These are phyloP conservation scores for Pichia sp. DNA, from an alignment of 1,139 yeast genomes.

Conservation along the genomic window DNA sequence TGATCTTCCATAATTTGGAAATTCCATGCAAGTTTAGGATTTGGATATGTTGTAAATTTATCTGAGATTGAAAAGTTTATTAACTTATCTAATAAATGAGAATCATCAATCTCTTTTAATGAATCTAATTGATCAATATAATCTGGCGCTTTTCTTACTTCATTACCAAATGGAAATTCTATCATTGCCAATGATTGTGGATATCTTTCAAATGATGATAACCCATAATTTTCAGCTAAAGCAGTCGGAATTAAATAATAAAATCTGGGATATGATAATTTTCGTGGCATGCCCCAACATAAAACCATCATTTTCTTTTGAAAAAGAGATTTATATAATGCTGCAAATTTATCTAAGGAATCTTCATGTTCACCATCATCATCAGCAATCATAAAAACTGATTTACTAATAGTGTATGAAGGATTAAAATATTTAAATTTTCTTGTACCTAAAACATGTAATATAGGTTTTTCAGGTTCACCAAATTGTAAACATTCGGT, in stretches of 20 bases:
- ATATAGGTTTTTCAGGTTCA: constrained; percentile 33
- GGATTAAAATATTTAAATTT: constrained; percentile 40
- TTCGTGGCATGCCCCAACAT: constrained; percentile 63
- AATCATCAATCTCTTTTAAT: constrained; percentile 14
- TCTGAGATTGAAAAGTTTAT: constrained; percentile 8
- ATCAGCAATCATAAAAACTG: constrained; percentile 57
- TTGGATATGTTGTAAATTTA: constrained; percentile 29
- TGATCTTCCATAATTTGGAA: constrained; percentile 60
- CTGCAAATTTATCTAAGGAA: constrained; percentile 60
- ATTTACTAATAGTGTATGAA: constrained; percentile 46
- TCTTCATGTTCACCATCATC: constrained; percentile 49
- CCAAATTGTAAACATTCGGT: constrained; percentile 27
- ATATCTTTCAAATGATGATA: constrained; percentile 9
- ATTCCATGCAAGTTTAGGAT: constrained; percentile 65
- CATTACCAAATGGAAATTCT: constrained; percentile 62
- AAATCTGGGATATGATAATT: constrained; percentile 49
- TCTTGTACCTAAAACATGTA: constrained; percentile 66
- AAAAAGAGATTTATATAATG: constrained; percentile 57
- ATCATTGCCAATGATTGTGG: constrained; percentile 62
- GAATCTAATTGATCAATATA: constrained; percentile 16
- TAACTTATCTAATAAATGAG: constrained; percentile 22
- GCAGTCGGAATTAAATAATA: constrained; percentile 57
- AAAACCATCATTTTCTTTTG: constrained; percentile 53
- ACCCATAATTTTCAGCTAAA: background rate
- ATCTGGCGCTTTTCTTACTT: constrained; percentile 48